phyloP scores from a whole-genome alignment of 441 rosid species.

The Brassica hybrid region DNA sequence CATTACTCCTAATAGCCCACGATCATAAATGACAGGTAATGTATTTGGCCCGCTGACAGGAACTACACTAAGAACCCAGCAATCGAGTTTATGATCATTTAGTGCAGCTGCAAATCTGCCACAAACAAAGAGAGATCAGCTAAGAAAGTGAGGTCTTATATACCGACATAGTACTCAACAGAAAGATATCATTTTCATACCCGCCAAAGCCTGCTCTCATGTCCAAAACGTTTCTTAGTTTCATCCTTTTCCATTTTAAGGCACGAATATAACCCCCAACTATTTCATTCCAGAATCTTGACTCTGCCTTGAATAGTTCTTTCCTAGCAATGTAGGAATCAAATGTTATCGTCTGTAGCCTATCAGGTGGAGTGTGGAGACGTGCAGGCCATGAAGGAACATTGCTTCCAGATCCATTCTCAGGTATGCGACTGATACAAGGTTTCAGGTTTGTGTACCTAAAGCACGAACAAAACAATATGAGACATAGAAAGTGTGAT shows the following conservation, averaged over 20 bases:
- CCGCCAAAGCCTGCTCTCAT: conserved; percentile 99
- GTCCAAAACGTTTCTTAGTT: conserved; percentile 87
- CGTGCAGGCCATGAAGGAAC: conserved; percentile 84
- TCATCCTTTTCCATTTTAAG: conserved; percentile 76
- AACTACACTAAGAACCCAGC: conserved; percentile 95
- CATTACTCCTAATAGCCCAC: conserved; percentile 92
- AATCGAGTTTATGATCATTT: conserved; percentile 69
- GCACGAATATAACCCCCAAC: conserved; percentile 71
- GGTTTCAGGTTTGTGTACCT: conserved; percentile 92
- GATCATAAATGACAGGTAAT: conserved; percentile 93
- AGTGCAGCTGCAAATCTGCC: conserved; percentile 94
- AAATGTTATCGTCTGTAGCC: conserved; percentile 80
- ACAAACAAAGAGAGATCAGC: conserved; percentile 15
- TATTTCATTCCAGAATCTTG: conserved; percentile 81
- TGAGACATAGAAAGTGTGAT: conserved; percentile 20
- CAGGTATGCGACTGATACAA: conserved; percentile 85
- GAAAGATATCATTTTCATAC: conserved; percentile 47
- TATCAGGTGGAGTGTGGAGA: conserved; percentile 81
- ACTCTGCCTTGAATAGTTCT: conserved; percentile 90
- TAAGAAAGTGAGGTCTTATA: conserved; percentile 6
- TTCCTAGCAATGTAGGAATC: conserved; percentile 94
- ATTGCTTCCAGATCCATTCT: conserved; percentile 82
- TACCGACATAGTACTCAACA: background rate
- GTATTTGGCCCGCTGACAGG: conserved; percentile 94
- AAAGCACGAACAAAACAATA: conserved; percentile 30